These are phyloP conservation scores for Globisporangium iwayamae DNA, from an alignment of 352 stramenopile genomes.

Conservation along the genomic window DNA sequence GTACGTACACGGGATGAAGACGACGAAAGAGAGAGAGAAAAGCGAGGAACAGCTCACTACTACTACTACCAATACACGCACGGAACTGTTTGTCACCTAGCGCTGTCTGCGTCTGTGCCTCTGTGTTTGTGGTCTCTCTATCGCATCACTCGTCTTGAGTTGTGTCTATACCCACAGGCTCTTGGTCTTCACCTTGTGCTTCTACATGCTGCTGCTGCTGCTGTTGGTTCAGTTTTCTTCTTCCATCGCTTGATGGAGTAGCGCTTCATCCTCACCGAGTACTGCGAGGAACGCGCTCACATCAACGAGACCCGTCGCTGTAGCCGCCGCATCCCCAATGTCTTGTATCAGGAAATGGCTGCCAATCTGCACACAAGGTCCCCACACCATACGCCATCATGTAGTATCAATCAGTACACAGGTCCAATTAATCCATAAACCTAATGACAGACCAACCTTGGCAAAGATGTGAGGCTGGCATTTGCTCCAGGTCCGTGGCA, in stretches of 20 bases:
- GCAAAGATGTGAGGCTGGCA: slow-evolving; percentile 39
- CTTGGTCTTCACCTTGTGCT: neutral
- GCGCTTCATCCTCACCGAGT: slow-evolving; percentile 24
- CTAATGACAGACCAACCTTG: slow-evolving; percentile 28
- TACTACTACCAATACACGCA: slow-evolving; percentile 6
- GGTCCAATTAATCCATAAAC: neutral
- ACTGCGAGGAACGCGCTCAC: slow-evolving; percentile 30
- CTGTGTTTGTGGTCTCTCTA: neutral
- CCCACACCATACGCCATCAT: neutral
- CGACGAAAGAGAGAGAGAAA: neutral
- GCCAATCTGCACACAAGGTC: slow-evolving; percentile 25
- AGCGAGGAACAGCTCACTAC: slow-evolving; percentile 1
- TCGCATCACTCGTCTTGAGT: neutral
- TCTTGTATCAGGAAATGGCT: slow-evolving; percentile 24
- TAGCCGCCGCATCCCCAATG: neutral
- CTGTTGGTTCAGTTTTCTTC: neutral
- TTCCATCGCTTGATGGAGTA: slow-evolving; percentile 14
- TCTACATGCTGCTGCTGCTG: neutral
- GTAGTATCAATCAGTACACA: neutral
- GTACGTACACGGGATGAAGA: neutral
- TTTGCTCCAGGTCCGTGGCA: slow-evolving; percentile 40
- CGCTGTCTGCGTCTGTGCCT: neutral
- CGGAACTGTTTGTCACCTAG: slow-evolving; percentile 6
- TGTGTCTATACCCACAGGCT: neutral
- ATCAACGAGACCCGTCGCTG: slow-evolving; percentile 30